Base-by-base conservation (phyloP, 2,329 filamentous ascomycete species). In the Pezicula rhizophila region DNA sequence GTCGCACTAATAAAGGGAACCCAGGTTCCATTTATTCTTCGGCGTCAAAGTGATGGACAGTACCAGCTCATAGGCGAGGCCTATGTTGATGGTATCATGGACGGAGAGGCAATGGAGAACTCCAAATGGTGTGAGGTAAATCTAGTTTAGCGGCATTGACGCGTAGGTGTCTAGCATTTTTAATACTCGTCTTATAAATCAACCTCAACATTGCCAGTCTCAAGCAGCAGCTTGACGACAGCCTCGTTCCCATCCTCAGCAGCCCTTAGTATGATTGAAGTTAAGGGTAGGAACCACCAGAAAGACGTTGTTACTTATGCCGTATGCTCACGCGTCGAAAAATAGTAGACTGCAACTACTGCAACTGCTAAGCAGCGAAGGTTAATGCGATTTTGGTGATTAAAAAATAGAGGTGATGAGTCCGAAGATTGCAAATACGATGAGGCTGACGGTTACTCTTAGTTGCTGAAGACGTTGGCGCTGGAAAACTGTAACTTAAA, bases 31-130 rank as follows among this genome's bases (percentile, higher is more conserved):
- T 46, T 48, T 46, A 35, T 52, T 28, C 26, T 48, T 26, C 42
- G 46, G 17, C 28, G 26, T 33, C 34, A 18, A 25, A 39, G 17
- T 26, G 49, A 47, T 28, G 52, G 52, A 37, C 20, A 39, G 39
- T 60, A 52, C 44, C 47, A 53, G 39, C 55, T 61, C n/a, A 20
- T 61, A 15, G 57, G 59, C 8, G 58, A 60, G 47, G 52, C 54
- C 20, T 61, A 60, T 52, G 52, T 61, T 1, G 56, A 61, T 42
- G 60, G 60, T 18, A 46, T 63, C 7, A 56, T 58, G 51, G 58
- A 63, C 26, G 60, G 60, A 28, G 58, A 61, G 45, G 49, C 49
- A 17, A 42, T 48, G 41, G 37, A 50, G 35, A 50, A 42, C 35
- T 41, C 34, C 39, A 42, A 42, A 46, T 50, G 18, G 37, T 34